A percentile compares a stretch with the other conserved stretches of the same genome.
These are phyloP conservation scores for Paramecium pentaurelia DNA, from an alignment of 73 alveolate species.

Conservation along the genomic window DNA sequence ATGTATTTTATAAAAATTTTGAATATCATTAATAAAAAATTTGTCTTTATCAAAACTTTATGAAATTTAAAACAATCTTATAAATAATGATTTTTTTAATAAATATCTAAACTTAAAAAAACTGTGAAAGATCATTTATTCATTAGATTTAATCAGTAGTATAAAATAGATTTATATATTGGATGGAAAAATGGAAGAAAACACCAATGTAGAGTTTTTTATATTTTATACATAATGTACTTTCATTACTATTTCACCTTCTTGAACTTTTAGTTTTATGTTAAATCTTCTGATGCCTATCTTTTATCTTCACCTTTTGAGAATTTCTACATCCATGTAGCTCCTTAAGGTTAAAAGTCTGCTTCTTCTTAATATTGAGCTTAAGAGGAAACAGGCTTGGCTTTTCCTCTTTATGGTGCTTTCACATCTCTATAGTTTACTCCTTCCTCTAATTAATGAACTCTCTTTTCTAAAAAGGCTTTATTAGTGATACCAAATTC, in stretches of 20 bases:
- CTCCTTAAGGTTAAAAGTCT: slow-evolving; percentile 24
- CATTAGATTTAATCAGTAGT: no score
- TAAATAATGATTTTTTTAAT: no score
- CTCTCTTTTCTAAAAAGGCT: slow-evolving; percentile 83
- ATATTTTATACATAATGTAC: not conserved
- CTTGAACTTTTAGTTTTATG: not conserved
- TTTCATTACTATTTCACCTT: slow-evolving; percentile 7
- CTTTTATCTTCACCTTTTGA: not conserved
- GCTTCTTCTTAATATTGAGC: not conserved
- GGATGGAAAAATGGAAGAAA: not conserved
- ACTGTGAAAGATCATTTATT: no score
- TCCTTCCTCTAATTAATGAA: slow-evolving; percentile 84
- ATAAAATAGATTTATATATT: not conserved
- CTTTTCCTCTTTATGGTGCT: slow-evolving; percentile 48
- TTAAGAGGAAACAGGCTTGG: not conserved
- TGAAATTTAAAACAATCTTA: no score
- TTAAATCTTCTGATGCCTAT: not conserved
- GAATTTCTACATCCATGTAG: slow-evolving; percentile 34
- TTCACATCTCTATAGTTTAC: slow-evolving; percentile 59
- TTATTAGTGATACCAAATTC: slow-evolving; percentile 84
- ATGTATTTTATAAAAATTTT: no score
- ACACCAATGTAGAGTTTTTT: not conserved
- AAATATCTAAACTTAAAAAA: no score
- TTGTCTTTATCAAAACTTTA: no score
- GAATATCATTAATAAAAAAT: no score